phyloP scores from a whole-genome alignment of 2,329 filamentous ascomycete genomes.

The Pseudogymnoascus destructans region DNA sequence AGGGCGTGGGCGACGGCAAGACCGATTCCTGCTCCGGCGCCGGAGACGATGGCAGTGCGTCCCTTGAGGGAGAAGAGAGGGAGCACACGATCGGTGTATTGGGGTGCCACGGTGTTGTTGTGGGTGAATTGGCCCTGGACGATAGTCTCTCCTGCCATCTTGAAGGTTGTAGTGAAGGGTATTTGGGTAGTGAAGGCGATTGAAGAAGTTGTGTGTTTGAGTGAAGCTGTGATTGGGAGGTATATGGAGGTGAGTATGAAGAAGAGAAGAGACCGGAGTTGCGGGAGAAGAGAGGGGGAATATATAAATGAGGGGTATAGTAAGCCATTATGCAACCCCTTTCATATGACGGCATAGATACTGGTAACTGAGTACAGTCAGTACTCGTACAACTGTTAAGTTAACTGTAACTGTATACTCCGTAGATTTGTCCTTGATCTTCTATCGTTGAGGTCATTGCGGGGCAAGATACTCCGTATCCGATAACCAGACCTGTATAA shows the following conservation, averaged over 20 bases:
- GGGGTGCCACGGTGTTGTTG: constrained; percentile 38
- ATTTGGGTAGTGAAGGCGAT: neutral
- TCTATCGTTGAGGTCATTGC: constrained; percentile 4
- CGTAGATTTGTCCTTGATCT: neutral
- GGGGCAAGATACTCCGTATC: neutral
- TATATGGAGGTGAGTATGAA: constrained; percentile 7
- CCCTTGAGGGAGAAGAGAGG: constrained; percentile 57
- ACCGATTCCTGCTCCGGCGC: constrained; percentile 58
- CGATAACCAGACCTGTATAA: neutral
- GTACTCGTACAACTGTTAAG: neutral
- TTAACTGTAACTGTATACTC: neutral
- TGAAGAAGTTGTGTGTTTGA: neutral
- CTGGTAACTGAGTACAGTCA: neutral
- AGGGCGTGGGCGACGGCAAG: constrained; percentile 49
- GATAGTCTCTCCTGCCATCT: constrained; percentile 16
- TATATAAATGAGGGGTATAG: constrained; percentile 1
- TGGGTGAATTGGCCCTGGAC: constrained; percentile 39
- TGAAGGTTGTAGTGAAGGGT: neutral
- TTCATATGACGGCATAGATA: neutral
- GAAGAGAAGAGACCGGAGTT: neutral
- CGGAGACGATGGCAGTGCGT: constrained; percentile 56
- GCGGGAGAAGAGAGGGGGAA: neutral
- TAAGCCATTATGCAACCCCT: neutral
- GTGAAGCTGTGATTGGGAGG: neutral
- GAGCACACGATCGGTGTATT: constrained; percentile 39